These are phyloP conservation scores for Solanum hybrid DNA, from an alignment of 305 asterid genomes.

Conservation along the genomic window DNA sequence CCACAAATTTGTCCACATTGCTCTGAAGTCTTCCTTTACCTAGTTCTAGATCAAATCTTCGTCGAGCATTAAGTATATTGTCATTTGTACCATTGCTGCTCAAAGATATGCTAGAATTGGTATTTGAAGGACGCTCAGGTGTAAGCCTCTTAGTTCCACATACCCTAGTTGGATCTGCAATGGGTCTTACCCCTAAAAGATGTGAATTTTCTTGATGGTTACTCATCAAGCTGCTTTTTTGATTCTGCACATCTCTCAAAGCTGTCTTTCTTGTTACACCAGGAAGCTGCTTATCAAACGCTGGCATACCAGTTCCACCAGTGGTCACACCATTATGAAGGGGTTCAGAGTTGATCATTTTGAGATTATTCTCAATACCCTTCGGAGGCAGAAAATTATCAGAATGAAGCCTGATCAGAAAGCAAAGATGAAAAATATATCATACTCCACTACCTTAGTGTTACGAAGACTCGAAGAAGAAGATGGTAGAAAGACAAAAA, in stretches of 20 bases:
- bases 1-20: conserved; percentile 38
- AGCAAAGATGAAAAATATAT: not conserved
- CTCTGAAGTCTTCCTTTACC: conserved; percentile 63
- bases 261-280: conserved; percentile 55
- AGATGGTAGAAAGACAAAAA: not conserved
- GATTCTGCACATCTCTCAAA: conserved; percentile 81
- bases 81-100: conserved; percentile 43
- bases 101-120: conserved; percentile 35
- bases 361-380: not conserved
- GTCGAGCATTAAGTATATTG: conserved; percentile 64
- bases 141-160: conserved; percentile 64
- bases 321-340: conserved; percentile 24
- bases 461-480: not conserved
- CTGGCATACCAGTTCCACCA: conserved; percentile 29
- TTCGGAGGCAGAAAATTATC: not conserved
- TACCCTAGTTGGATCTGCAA: conserved; percentile 49
- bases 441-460: not conserved
- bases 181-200: conserved; percentile 35
- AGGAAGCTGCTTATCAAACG: conserved; percentile 46
- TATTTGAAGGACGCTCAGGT: conserved; percentile 57
- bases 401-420: not conserved
- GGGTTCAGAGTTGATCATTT: conserved; percentile 23
- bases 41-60: conserved; percentile 82
- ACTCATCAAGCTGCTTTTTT: conserved; percentile 29
- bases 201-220: conserved; percentile 38